Evolutionary conservation across 495 filamentous ascomycete genomes (phyloP).

Genomic region (Achaetomiella virescens): DNA sequence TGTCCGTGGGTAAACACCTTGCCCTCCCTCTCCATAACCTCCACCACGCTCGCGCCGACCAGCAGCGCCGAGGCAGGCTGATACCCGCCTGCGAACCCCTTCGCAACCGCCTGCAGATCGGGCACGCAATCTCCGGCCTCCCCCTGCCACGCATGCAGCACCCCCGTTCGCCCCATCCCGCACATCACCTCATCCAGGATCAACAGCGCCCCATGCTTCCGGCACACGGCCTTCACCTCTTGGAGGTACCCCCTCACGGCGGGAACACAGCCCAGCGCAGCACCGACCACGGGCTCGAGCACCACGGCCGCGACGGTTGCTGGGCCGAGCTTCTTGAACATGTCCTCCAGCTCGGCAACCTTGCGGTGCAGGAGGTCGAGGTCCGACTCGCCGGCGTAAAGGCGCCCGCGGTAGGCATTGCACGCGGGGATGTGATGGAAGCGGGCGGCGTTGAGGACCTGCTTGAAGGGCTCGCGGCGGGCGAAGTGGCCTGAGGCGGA

Average conservation of each 20-base stretch:
- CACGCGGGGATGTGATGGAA: constrained; percentile 61
- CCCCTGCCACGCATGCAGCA: constrained; percentile 50
- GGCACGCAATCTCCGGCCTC: constrained; percentile 44
- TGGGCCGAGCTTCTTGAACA: constrained; percentile 59
- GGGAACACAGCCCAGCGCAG: constrained; percentile 57
- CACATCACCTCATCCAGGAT: constrained; percentile 76
- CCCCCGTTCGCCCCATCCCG: constrained; percentile 60
- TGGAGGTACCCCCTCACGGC: constrained; percentile 56
- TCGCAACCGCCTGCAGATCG: constrained; percentile 61
- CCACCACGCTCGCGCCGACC: constrained; percentile 9
- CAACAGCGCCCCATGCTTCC: constrained; percentile 59
- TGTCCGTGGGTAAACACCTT: constrained; percentile 50
- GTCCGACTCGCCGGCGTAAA: constrained; percentile 2
- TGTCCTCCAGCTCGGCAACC: constrained; percentile 55
- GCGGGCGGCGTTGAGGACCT: constrained; percentile 43
- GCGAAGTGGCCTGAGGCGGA: constrained; percentile 51
- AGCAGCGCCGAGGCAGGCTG: constrained; percentile 22
- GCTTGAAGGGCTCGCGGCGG: constrained; percentile 51
- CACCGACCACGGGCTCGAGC: constrained; percentile 57
- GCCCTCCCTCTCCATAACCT: constrained; percentile 54
- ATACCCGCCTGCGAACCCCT: constrained; percentile 56
- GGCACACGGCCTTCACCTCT: constrained; percentile 57
- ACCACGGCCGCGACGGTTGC: constrained; percentile 63
- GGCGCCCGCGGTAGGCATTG: constrained; percentile 41
- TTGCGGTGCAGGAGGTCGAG: constrained; percentile 16